Evolutionary conservation across 495 filamentous ascomycete species (phyloP), one percentile per base, ranked within the genome.

Genomic region (Corynascus novoguineensis): DNA sequence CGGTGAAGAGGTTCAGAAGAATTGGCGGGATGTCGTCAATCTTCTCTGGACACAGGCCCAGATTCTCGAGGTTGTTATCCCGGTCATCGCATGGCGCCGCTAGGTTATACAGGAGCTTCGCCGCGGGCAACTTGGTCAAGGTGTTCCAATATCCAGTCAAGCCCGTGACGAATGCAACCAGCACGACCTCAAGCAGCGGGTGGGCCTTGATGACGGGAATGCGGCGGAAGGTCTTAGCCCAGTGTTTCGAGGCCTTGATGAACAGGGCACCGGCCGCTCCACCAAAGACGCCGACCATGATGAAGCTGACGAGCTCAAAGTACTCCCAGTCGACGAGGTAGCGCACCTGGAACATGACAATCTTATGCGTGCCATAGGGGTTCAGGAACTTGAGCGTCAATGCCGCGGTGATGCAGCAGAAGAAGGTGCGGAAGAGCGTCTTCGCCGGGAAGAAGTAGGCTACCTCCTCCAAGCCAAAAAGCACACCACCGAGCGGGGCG

Each of bases 371-470:
- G 19, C 92, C 92, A 66, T 98, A 98, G 0, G 93, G 93, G 55
- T 98, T 92, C 50, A 97, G 78, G 65, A 96, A 96, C 64, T 96
- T 96, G 54, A 97, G 75, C 4, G 92, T 90, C 25, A 98, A 68
- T 0, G 93, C 87, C 22, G 93, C 91, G 2, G 82, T 88, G 64
- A 97, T 97, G 71, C 92, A 98, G 71, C 91, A 96, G 73, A 97
- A 98, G 76, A 98, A 97, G 1, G 93, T 98, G 37, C 93, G 80
- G 74, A 98, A 98, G 4, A 98, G 82, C 3, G 92, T 97, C 73
- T 98, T 97, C n/a, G 93, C 88, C 4, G 92, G 93, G 70, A 97
- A 97, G 68, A 96, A 98, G 70, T 98, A 98, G 69, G 86, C 81
- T 25, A 96, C 90, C 78, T 97, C 92, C 71, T 97, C 92, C 24